These are phyloP conservation scores for Teratosphaeriaceae sp. DNA, from an alignment of 2,329 filamentous ascomycete species.

Conservation along the genomic window DNA sequence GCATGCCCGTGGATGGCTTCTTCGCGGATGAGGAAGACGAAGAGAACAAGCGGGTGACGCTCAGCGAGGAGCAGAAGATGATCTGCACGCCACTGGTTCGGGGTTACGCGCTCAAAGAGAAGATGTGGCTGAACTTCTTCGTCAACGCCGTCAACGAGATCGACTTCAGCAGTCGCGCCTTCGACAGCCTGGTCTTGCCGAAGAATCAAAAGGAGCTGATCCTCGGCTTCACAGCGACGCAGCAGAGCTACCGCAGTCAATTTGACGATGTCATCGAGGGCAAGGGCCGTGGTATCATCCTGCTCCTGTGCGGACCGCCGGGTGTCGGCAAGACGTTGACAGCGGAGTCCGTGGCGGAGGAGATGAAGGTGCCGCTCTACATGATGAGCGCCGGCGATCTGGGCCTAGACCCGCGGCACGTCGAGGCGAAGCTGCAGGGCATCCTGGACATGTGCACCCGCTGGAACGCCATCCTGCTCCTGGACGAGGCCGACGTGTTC, in stretches of 20 bases:
- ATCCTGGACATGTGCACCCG: slow-evolving; percentile 41
- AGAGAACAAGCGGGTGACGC: slow-evolving; percentile 12
- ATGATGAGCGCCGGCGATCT: slow-evolving; percentile 46
- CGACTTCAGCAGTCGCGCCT: slow-evolving; percentile 39
- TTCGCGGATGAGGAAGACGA: slow-evolving; percentile 23
- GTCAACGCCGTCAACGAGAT: slow-evolving; percentile 37
- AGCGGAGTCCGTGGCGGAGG: slow-evolving; percentile 45
- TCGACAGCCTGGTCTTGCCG: slow-evolving; percentile 44
- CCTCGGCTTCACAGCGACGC: slow-evolving; percentile 40
- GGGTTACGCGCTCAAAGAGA: slow-evolving; percentile 36
- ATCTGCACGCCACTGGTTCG: slow-evolving; percentile 26
- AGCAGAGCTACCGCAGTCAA: slow-evolving; percentile 31
- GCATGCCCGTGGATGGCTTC: slow-evolving; percentile 30
- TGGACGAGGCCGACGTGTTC: slow-evolving; percentile 46
- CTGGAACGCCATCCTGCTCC: slow-evolving; percentile 47
- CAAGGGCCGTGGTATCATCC: slow-evolving; percentile 47
- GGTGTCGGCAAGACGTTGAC: slow-evolving; percentile 51
- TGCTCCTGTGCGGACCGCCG: slow-evolving; percentile 43
- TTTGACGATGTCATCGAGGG: slow-evolving; percentile 48
- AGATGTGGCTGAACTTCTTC: slow-evolving; percentile 37
- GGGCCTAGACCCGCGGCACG: slow-evolving; percentile 35
- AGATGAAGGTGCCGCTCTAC: slow-evolving; percentile 46
- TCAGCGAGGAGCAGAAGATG: slow-evolving; percentile 29
- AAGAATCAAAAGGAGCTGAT: slow-evolving; percentile 42
- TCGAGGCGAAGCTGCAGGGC: slow-evolving; percentile 40